Conservation (phyloP, 2,329 filamentous ascomycete species). For the Aspergillus luchuensis region DNA sequence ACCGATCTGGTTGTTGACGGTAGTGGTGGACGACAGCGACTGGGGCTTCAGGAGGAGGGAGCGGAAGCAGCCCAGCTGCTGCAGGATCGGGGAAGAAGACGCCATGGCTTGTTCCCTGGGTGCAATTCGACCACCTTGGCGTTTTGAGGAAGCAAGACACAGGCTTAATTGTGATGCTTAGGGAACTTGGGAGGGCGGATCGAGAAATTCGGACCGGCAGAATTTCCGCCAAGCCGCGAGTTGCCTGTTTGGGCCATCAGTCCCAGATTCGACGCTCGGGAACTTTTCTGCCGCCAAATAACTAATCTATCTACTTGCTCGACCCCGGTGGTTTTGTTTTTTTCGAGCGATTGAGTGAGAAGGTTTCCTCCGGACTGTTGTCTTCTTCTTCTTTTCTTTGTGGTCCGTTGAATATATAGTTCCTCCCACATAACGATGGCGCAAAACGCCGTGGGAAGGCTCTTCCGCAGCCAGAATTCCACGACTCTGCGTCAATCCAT, state of each 20-base stretch:
- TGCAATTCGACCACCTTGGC: slow-evolving; percentile 31
- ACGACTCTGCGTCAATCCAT: slow-evolving; percentile 36
- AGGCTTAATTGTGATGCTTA: slow-evolving; percentile 21
- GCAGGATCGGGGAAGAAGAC: slow-evolving; percentile 57
- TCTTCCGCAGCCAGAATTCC: slow-evolving; percentile 41
- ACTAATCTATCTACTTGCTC: neutral
- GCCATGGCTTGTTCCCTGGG: slow-evolving; percentile 54
- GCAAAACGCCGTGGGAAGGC: slow-evolving; percentile 39
- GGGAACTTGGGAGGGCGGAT: slow-evolving; percentile 19
- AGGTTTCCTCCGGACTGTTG: neutral
- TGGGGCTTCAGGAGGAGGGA: slow-evolving; percentile 58
- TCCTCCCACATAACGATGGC: slow-evolving; percentile 36
- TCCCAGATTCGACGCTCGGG: slow-evolving; percentile 22
- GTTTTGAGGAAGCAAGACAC: slow-evolving; percentile 18
- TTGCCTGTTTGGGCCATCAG: slow-evolving; percentile 27
- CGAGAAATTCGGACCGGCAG: slow-evolving; percentile 37
- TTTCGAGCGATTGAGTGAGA: neutral
- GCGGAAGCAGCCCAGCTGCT: slow-evolving; percentile 73
- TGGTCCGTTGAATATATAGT: neutral
- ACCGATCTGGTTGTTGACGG: slow-evolving; percentile 40
- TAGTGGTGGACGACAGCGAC: slow-evolving; percentile 51
- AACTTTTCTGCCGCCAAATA: slow-evolving; percentile 31
- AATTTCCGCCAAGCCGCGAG: slow-evolving; percentile 41
- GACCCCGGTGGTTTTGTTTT: neutral
- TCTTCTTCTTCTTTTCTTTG: neutral